Percentiles rank a stretch among this genome's conserved stretches.
Conservation (phyloP, 106 monocot genomes). For the Amphibolis antarctica region DNA sequence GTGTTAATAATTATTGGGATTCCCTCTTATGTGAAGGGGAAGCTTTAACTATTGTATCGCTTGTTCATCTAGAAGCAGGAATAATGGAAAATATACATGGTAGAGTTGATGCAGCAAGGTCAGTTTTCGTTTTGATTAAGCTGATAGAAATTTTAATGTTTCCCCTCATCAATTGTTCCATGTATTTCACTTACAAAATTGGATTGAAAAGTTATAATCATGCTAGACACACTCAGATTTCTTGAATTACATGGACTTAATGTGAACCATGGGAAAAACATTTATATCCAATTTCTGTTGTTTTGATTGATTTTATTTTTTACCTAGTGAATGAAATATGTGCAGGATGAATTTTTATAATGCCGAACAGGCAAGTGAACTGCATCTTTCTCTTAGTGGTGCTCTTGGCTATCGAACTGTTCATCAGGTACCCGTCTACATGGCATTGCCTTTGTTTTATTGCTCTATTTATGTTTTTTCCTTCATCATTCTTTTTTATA, state of each 20-base stretch:
- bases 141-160: background rate
- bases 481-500: slow-evolving; percentile 14
- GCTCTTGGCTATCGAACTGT: slow-evolving; percentile 82
- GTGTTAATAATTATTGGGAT: slow-evolving; percentile 51
- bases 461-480: background rate
- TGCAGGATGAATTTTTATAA: slow-evolving; percentile 46
- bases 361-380: slow-evolving; percentile 59
- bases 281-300: too few species aligned
- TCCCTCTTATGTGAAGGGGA: slow-evolving; percentile 47
- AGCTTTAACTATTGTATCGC: slow-evolving; percentile 46
- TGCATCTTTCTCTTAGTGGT: slow-evolving; percentile 65
- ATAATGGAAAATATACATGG: slow-evolving; percentile 63
- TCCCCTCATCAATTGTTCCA: background rate
- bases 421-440: slow-evolving; percentile 54
- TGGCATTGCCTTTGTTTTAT: background rate
- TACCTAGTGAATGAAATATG: background rate
- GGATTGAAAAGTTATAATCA: too few species aligned
- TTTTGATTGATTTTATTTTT: background rate
- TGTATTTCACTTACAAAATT: too few species aligned
- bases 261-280: too few species aligned
- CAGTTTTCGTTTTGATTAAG: background rate
- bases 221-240: too few species aligned
- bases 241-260: too few species aligned
- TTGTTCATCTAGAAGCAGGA: slow-evolving; percentile 63
- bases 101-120: slow-evolving; percentile 74